Evolutionary conservation across 2,329 filamentous ascomycete genomes (phyloP).

Genomic region (Verticillium zaregamsianum): DNA sequence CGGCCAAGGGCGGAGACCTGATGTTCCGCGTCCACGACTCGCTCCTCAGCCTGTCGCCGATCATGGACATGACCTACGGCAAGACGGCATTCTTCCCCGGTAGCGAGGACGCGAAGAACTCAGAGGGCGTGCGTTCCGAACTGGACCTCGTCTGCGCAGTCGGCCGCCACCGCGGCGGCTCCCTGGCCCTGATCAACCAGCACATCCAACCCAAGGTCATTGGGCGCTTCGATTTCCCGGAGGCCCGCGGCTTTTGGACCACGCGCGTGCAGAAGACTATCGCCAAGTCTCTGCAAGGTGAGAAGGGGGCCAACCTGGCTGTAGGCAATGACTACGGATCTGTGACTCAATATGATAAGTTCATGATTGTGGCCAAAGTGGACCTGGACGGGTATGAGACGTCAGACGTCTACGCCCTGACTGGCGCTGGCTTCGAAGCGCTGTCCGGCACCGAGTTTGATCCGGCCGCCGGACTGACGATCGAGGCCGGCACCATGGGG

Average conservation of each 20-base stretch:
- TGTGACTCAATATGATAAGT: conserved; percentile 66
- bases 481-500: conserved; percentile 83
- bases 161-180: conserved; percentile 62
- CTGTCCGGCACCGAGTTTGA: conserved; percentile 87
- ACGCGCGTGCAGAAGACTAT: conserved; percentile 65
- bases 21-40: conserved; percentile 73
- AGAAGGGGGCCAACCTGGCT: conserved; percentile 44
- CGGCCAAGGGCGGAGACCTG: conserved; percentile 57
- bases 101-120: conserved; percentile 38
- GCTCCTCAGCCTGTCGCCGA: conserved; percentile 73
- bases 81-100: conserved; percentile 40
- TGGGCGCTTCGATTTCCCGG: conserved; percentile 66
- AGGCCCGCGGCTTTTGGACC: conserved; percentile 77
- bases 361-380: conserved; percentile 77
- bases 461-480: conserved; percentile 77
- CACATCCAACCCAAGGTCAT: conserved; percentile 71
- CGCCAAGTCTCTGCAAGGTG: conserved; percentile 53
- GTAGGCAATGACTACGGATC: conserved; percentile 52
- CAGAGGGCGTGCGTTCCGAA: conserved; percentile 47
- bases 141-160: conserved; percentile 57
- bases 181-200: conserved; percentile 72
- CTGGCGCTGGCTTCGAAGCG: conserved; percentile 69
- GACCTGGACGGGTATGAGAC: conserved; percentile 66
- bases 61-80: conserved; percentile 70
- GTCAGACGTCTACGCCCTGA: conserved; percentile 73